Evolutionary conservation across 2,329 filamentous ascomycete genomes (phyloP).

Genomic region (Scedosporium dehoogii): DNA sequence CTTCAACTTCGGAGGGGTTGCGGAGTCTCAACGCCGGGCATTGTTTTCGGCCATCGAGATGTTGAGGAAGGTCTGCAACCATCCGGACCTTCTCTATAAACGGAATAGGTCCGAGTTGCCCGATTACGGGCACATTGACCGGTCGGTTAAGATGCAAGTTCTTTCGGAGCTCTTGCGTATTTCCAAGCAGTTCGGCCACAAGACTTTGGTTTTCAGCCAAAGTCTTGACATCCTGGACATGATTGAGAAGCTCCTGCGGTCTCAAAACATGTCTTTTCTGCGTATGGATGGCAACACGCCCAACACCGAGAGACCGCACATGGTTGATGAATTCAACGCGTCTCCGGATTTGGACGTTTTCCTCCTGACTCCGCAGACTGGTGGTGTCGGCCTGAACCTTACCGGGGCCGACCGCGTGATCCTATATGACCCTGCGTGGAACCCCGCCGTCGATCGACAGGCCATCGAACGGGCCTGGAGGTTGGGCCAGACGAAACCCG

Average conservation of each 20-base stretch:
- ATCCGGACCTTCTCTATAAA: constrained; percentile 66
- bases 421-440: constrained; percentile 98
- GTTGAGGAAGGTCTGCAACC: constrained; percentile 93
- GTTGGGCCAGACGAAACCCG: constrained; percentile 85
- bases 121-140: constrained; percentile 64
- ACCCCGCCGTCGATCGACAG: constrained; percentile 91
- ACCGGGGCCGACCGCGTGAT: constrained; percentile 94
- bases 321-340: constrained; percentile 91
- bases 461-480: constrained; percentile 94
- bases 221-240: constrained; percentile 94
- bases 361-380: constrained; percentile 88
- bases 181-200: constrained; percentile 86
- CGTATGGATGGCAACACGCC: constrained; percentile 92
- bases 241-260: constrained; percentile 68
- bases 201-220: constrained; percentile 86
- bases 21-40: neutral
- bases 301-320: constrained; percentile 75
- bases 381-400: constrained; percentile 85
- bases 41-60: constrained; percentile 77
- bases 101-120: constrained; percentile 5
- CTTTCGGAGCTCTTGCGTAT: constrained; percentile 77
- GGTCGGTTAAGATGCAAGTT: constrained; percentile 94
- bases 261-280: constrained; percentile 63
- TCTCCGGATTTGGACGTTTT: constrained; percentile 75
- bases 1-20: constrained; percentile 2